Percentiles rank a stretch among this genome's conserved stretches.
Conservation (phyloP, 129 eudicot genomes). For the Pseudognaphalium luteoalbum region DNA sequence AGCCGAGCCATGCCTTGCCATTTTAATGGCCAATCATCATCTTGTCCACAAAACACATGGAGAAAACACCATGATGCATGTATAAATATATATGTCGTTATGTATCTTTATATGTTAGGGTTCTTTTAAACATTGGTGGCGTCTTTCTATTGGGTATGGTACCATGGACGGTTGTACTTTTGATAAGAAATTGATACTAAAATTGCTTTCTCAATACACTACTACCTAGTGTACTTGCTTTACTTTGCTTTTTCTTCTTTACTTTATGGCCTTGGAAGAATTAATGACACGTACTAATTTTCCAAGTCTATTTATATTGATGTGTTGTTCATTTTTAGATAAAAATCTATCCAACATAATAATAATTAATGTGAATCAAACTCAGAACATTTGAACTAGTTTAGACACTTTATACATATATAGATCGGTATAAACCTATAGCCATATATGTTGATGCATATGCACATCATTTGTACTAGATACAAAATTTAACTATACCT, state of each 20-base stretch:
- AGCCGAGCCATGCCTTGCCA: slow-evolving; percentile 34
- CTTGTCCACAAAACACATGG: slow-evolving; percentile 47
- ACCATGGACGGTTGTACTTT: slow-evolving; percentile 35
- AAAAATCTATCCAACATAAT: too few relatives aligned
- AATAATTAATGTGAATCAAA: too few relatives aligned
- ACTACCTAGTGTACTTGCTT: slow-evolving; percentile 1
- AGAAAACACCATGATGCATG: slow-evolving; percentile 42
- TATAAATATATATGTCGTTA: slow-evolving; percentile 14
- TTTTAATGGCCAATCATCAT: slow-evolving; percentile 33
- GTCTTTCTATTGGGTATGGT: slow-evolving; percentile 18
- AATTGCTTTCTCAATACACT: slow-evolving; percentile 26
- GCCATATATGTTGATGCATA: too few relatives aligned
- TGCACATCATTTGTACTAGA: too few relatives aligned
- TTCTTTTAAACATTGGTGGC: slow-evolving; percentile 35
- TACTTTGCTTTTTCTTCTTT: not conserved
- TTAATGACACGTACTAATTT: not conserved
- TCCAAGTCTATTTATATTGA: too few relatives aligned
- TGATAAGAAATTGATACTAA: not conserved
- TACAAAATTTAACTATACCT: too few relatives aligned
- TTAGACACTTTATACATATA: too few relatives aligned
- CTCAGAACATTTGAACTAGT: too few relatives aligned
- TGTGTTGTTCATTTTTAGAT: too few relatives aligned
- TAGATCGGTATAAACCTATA: too few relatives aligned
- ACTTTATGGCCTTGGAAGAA: slow-evolving; percentile 6
- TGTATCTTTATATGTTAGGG: too few relatives aligned